Base-by-base conservation (phyloP, 2,329 filamentous ascomycete species). In the Xylariaceae sp. region DNA sequence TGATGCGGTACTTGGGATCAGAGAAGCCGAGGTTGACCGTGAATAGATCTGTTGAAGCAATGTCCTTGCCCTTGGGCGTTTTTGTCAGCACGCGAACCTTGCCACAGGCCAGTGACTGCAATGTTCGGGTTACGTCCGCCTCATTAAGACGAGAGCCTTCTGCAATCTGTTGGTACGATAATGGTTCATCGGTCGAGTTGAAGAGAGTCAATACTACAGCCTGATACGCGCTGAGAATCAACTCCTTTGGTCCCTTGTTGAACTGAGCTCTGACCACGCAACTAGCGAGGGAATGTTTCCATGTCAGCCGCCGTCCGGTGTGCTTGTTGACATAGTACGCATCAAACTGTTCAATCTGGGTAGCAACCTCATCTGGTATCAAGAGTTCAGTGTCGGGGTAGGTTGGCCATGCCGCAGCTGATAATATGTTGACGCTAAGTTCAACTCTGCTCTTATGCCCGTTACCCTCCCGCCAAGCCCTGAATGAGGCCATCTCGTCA, bases 91-190 rank as follows among this genome's bases (percentile, higher is more conserved):
- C 90, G 5, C 91, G 87, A 35, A 88, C 82, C 76, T 92, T 94
- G 64, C 89, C 93, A 72, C 93, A 97, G 2, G 95, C 94, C 37
- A 99, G 85, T 3, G 92, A 97, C 74, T 99, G 94, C 13, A 99
- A 83, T 0, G 94, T 99, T 59, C 94, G 89, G 67, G 89, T 86
- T 18, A 99, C 84, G 70, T 97, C 92, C 39, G 80, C 78, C 55
- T 90, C 89, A 45, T 85, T 82, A 10, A 97, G 82, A 30, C 86
- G 88, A 0, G 90, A 94, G 18, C 85, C 84, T 48, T 85, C 79
- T 58, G 88, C 81, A 54, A 99, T 89, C 65, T 93, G 86, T 39
- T 82, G 74, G 74, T 96, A 97, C 7, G 82, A 82, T 39, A 97
- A 77, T 57, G 85, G 82, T 50, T 77, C 74, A 0, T 79, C 75